Evolutionary conservation across 148 eudicot genomes (phyloP), one percentile per base, ranked within the genome.

Genomic region (Chenopodium berlandieri): DNA sequence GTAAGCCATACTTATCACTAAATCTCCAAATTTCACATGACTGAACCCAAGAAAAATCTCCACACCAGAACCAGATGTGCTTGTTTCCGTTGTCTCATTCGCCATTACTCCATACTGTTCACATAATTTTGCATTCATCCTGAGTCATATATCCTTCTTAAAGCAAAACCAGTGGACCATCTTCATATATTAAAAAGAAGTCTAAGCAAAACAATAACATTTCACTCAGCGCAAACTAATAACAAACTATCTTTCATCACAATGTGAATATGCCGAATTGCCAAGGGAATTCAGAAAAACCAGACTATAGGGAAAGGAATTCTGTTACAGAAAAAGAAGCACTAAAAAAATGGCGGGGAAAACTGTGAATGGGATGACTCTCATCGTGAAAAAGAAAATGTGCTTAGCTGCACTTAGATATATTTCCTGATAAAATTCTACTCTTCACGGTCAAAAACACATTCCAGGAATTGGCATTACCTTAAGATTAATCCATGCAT

Each of bases 401-500:
- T 19, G 32, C n/a, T 72, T 72, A 10, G 44, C 27, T 72, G 12
- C 23, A 40, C 9, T 78, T 50, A 23, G 16, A 11, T 50, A 34
- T 52, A 44, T 52, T 72, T 37, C 46, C 68, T 71, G 68, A 56
- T 34, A 68, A 40, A 27, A 71, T 63, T 46, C 58, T 31, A 74
- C 25, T n/a, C 37, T 71, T 54, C 54, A 71, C 20, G 3, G 58
- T 37, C 30, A 37, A 56, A 37, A 75, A 30, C 48, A 60, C 32
- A 7, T 44, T 73, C 75, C 25, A 73, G 75, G 81, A 64, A 50
- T 60, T 67, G 63, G 58, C 25, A 82, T 82, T 91, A 95, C 99
- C 99, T 93, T 95, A 75, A 95, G 87, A 85, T 95, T 95, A 87
- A 95, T 90, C 99, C 99, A 95, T 84, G 99, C 99, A 88, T 93